phyloP scores from a whole-genome alignment of 2,329 filamentous ascomycete genomes.

The Ascochyta viciae-villosae region DNA sequence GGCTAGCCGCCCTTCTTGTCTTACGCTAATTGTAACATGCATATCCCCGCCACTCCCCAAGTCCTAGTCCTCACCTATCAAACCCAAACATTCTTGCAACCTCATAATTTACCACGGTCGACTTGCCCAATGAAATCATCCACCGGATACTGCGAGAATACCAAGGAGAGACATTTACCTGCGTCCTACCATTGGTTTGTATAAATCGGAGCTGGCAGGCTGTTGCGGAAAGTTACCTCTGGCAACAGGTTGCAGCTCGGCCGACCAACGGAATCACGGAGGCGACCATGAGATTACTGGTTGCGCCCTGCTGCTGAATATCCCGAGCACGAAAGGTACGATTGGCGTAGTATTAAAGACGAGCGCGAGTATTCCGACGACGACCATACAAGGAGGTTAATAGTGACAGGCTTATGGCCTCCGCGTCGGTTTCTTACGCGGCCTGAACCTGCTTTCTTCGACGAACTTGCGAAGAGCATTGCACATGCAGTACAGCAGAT shows the following conservation, averaged over 20 bases:
- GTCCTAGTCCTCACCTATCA: not conserved
- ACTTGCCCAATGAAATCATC: not conserved
- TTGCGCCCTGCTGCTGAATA: not conserved
- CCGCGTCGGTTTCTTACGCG: not conserved
- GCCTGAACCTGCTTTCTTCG: not conserved
- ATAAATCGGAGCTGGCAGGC: constrained; percentile 1
- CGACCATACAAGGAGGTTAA: not conserved
- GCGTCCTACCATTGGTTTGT: not conserved
- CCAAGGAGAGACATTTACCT: not conserved
- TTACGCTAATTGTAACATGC: not conserved
- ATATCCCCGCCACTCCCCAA: not conserved
- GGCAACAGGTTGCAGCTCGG: not conserved
- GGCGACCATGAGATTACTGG: not conserved
- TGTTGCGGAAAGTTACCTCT: not conserved
- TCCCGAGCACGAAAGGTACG: not conserved
- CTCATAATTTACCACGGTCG: not conserved
- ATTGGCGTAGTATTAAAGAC: not conserved
- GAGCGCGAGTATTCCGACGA: not conserved
- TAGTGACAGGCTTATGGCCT: not conserved
- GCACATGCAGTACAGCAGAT: not conserved
- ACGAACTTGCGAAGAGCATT: constrained; percentile 2
- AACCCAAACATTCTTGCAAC: not conserved
- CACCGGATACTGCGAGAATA: not conserved
- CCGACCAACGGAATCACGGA: not conserved
- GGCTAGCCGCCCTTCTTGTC: not conserved